These are phyloP conservation scores for Hymenoscyphus fraxineus DNA, from an alignment of 2,329 filamentous ascomycete genomes.

Conservation along the genomic window DNA sequence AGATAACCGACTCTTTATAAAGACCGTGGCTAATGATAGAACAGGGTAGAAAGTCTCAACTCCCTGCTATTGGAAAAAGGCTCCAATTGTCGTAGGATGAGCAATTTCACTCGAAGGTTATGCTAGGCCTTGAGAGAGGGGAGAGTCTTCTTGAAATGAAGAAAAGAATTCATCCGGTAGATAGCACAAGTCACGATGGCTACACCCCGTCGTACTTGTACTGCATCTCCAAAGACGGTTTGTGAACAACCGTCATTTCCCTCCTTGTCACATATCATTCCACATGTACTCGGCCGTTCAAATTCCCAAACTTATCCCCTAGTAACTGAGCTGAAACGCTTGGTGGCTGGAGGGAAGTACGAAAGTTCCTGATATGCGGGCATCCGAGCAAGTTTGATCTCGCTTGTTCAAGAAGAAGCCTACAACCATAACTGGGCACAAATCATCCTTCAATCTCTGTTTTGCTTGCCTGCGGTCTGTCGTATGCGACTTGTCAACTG, in stretches of 20 bases:
- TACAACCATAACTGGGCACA: background rate
- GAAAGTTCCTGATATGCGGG: background rate
- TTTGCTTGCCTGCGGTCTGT: background rate
- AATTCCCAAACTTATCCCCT: background rate
- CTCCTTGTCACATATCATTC: background rate
- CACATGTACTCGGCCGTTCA: background rate
- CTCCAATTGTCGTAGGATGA: background rate
- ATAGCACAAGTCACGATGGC: background rate
- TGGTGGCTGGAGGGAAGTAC: background rate
- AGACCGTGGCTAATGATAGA: background rate
- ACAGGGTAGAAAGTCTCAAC: background rate
- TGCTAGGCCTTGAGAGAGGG: background rate
- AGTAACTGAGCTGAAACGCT: conserved; percentile 1
- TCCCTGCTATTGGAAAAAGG: background rate
- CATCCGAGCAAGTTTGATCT: background rate
- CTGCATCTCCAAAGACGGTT: background rate
- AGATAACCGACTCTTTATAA: background rate
- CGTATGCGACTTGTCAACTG: background rate
- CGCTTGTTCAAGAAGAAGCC: background rate
- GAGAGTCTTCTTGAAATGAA: background rate
- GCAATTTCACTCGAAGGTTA: background rate
- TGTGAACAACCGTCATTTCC: background rate
- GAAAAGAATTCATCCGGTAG: background rate
- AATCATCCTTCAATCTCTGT: background rate
- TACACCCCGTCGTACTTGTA: background rate